phyloP scores from a whole-genome alignment of 371 early-diverging fungal species.

The Rhizopus sp. region DNA sequence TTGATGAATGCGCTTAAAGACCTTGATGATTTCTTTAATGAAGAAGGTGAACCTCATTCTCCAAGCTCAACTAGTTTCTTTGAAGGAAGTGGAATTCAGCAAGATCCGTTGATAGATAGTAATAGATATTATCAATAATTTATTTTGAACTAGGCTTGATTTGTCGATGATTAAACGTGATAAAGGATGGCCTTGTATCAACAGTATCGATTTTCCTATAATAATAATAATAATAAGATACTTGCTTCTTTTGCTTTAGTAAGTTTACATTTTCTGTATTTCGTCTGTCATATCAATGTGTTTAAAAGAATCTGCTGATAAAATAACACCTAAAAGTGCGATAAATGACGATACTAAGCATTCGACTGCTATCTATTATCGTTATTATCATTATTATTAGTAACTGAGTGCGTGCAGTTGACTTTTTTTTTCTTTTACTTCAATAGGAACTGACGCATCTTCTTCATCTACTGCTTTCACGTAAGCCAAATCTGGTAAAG shows the following conservation, averaged over 20 bases:
- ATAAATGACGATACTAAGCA: conserved; percentile 43
- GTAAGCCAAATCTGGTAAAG: conserved; percentile 61
- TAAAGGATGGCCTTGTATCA: conserved; percentile 67
- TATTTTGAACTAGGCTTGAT: conserved; percentile 3
- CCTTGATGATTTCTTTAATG: conserved; percentile 63
- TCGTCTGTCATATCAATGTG: conserved; percentile 63
- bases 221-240: background rate
- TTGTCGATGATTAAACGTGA: conserved; percentile 62
- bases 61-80: conserved; percentile 17
- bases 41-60: conserved; percentile 46
- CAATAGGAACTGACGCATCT: conserved; percentile 57
- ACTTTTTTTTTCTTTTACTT: conserved; percentile 40
- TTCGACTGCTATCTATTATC: conserved; percentile 38
- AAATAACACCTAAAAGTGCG: conserved; percentile 39
- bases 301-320: conserved; percentile 62
- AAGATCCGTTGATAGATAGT: background rate
- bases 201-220: conserved; percentile 65
- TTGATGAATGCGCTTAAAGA: conserved; percentile 60
- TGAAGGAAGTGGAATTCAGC: conserved; percentile 4
- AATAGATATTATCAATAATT: background rate
- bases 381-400: background rate
- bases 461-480: conserved; percentile 64
- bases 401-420: background rate
- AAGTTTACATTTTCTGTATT: conserved; percentile 63
- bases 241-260: background rate